Conservation (phyloP, 352 stramenopile species). For the Globisporangium spinosum region DNA sequence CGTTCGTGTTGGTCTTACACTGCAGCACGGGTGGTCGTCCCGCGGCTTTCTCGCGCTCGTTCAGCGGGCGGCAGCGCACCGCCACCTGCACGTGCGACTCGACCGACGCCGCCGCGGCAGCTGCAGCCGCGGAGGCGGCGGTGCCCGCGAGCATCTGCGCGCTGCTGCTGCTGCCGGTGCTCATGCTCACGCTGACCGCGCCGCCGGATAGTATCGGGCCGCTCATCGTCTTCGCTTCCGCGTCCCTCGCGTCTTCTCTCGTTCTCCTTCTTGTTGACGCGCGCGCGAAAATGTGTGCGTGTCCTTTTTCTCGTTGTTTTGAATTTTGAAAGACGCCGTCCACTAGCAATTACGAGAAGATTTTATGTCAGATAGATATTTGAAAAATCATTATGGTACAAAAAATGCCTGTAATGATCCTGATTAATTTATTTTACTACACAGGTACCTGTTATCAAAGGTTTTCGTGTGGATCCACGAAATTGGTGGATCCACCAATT, state of each 20-base stretch:
- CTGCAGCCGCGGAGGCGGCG: background rate
- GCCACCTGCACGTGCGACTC: constrained; percentile 82
- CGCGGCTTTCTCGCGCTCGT: constrained; percentile 80
- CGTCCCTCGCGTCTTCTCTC: background rate
- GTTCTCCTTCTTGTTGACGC: background rate
- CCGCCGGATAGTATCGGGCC: background rate
- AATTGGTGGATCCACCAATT: background rate
- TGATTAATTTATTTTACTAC: too few relatives aligned
- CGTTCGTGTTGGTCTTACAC: constrained; percentile 82
- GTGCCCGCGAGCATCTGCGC: background rate
- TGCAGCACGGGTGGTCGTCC: constrained; percentile 77
- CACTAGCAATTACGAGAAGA: background rate
- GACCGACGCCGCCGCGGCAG: background rate
- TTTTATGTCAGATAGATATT: too few relatives aligned
- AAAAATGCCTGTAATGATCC: too few relatives aligned
- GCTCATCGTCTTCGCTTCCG: constrained; percentile 6
- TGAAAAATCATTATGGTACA: too few relatives aligned
- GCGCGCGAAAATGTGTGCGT: constrained; percentile 8
- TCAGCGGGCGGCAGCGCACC: constrained; percentile 88
- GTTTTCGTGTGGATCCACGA: background rate
- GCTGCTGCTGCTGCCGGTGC: constrained; percentile 1
- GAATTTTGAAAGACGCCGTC: constrained; percentile 2
- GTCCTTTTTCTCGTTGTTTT: constrained; percentile 6
- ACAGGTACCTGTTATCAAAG: too few relatives aligned
- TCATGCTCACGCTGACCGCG: constrained; percentile 8